Evolutionary conservation across 352 stramenopile species (phyloP).

Genomic region (Saprolegnia diclina): DNA sequence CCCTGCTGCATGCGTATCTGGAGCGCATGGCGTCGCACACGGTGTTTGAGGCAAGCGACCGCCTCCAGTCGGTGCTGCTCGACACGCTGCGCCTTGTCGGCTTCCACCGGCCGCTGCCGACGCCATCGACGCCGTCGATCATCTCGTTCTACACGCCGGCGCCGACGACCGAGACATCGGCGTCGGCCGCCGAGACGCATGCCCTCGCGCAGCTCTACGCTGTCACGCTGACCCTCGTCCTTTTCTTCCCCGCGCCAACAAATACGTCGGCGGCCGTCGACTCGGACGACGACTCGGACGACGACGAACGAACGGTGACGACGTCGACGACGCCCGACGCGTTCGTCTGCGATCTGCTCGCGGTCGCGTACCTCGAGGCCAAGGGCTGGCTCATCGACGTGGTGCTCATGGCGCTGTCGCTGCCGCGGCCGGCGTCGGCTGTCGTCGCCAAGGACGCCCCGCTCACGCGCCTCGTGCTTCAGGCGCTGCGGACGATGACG

Average conservation of each 20-base stretch:
- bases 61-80: not conserved
- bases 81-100: not conserved
- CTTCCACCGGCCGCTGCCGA: not conserved
- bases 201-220: constrained; percentile 21
- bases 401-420: not conserved
- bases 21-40: not conserved
- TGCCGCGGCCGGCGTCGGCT: constrained; percentile 10
- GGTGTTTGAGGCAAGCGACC: constrained; percentile 1
- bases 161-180: not conserved
- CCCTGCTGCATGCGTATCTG: constrained; percentile 1
- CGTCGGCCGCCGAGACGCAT: not conserved
- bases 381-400: constrained; percentile 22
- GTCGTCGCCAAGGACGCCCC: not conserved
- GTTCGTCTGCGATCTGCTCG: constrained; percentile 9
- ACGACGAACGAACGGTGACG: not conserved
- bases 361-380: not conserved
- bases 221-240: not conserved
- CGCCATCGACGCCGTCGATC: not conserved
- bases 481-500: constrained; percentile 4
- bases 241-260: not conserved
- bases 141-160: constrained; percentile 16
- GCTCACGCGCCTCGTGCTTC: constrained; percentile 17
- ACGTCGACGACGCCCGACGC: not conserved
- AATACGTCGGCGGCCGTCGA: not conserved
- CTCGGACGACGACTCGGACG: not conserved